Conservation (phyloP, 23 red algal species). For the Gracilaria vermiculophylla region DNA sequence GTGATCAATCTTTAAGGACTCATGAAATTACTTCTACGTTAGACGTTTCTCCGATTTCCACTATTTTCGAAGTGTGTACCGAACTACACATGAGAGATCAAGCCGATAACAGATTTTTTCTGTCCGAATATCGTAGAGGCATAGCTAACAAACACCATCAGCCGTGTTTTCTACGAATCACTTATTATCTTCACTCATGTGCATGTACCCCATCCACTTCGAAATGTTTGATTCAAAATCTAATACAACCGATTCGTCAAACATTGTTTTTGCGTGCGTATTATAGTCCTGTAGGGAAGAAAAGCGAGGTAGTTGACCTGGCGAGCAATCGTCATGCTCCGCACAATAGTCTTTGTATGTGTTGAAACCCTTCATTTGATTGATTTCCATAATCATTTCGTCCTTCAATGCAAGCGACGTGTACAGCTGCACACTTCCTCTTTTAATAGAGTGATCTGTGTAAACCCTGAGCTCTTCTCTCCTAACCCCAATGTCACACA, state of each 20-base stretch:
- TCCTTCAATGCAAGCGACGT: neutral
- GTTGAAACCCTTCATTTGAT: conserved; percentile 22
- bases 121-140: too few species aligned
- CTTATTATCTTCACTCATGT: too few species aligned
- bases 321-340: conserved; percentile 44
- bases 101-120: too few species aligned
- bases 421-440: conserved; percentile 19
- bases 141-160: too few species aligned
- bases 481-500: neutral
- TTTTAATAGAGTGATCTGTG: neutral
- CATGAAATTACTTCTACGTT: too few species aligned
- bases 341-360: conserved; percentile 23
- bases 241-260: neutral
- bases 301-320: neutral
- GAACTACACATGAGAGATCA: too few species aligned
- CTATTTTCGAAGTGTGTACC: too few species aligned
- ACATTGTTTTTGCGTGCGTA: neutral
- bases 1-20: too few species aligned
- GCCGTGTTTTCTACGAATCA: too few species aligned
- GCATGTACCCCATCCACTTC: too few species aligned
- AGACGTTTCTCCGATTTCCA: too few species aligned
- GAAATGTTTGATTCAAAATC: too few species aligned
- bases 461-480: neutral
- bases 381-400: conserved; percentile 15
- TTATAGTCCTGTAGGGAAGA: neutral